Percentiles rank a stretch among this genome's conserved stretches.
These are phyloP conservation scores for Solanum hybrid DNA, from an alignment of 305 asterid genomes.

Conservation along the genomic window DNA sequence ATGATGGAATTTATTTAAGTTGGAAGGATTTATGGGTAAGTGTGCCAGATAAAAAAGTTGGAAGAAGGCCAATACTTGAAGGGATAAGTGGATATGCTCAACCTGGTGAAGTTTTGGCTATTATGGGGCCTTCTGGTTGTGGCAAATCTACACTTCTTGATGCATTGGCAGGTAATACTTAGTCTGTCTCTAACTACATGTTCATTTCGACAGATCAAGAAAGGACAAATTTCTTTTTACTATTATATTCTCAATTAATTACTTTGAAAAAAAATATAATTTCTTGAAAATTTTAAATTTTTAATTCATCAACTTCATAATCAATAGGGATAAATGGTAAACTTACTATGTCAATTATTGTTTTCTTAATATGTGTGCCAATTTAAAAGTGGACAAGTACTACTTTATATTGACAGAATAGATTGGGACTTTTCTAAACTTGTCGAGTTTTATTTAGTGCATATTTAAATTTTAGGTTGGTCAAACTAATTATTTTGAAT, in stretches of 20 bases:
- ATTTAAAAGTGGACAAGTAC: too few relatives aligned
- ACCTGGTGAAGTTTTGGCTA: slow-evolving; percentile 46
- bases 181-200: too few relatives aligned
- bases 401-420: not conserved
- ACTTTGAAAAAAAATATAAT: too few relatives aligned
- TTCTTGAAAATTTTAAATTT: too few relatives aligned
- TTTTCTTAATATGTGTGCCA: not conserved
- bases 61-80: slow-evolving; percentile 29
- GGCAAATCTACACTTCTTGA: slow-evolving; percentile 73
- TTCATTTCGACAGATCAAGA: rapidly evolving
- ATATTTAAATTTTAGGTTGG: not conserved
- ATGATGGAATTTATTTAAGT: slow-evolving; percentile 19
- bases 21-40: slow-evolving; percentile 59
- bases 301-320: not conserved
- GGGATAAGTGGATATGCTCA: slow-evolving; percentile 46
- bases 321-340: too few relatives aligned
- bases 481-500: not conserved
- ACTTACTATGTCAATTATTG: too few relatives aligned
- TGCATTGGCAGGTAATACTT: slow-evolving; percentile 41
- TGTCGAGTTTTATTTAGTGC: not conserved
- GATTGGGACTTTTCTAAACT: not conserved
- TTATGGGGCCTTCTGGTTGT: slow-evolving; percentile 72
- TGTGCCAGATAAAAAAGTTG: slow-evolving; percentile 25
- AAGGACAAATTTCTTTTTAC: rapidly evolving
- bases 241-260: too few relatives aligned